These are phyloP conservation scores for Plasmodium falciparum DNA, from an alignment of 169 alveolate species.

Conservation along the genomic window DNA sequence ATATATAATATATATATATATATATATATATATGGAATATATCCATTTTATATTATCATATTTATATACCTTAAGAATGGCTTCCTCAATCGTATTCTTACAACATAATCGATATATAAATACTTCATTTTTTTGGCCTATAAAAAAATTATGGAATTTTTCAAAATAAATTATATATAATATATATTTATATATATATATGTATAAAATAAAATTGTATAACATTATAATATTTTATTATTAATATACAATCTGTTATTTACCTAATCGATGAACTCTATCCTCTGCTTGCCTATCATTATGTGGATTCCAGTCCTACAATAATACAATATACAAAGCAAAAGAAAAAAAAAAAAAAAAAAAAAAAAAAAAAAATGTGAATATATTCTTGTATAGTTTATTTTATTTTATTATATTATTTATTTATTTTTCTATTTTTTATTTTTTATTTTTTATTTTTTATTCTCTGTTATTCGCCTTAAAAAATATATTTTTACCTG, in stretches of 20 bases:
- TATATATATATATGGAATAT: too few species aligned
- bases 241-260: too few species aligned
- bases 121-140: slow-evolving; percentile 93
- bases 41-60: not conserved
- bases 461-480: not conserved
- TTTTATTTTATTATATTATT: not conserved
- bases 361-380: not conserved
- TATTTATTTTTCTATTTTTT: not conserved
- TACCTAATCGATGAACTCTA: slow-evolving; percentile 93
- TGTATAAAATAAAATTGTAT: not conserved
- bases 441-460: not conserved
- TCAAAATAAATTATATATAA: not conserved
- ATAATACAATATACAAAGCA: not conserved
- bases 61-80: slow-evolving; percentile 83
- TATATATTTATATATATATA: not conserved
- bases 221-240: too few species aligned
- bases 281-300: slow-evolving; percentile 96
- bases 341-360: slow-evolving; percentile 1
- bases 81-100: slow-evolving; percentile 92
- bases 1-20: too few species aligned
- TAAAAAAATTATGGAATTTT: not conserved
- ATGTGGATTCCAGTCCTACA: slow-evolving; percentile 95
- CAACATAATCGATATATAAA: slow-evolving; percentile 92
- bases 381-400: not conserved
- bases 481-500: slow-evolving; percentile 76